Percentiles rank a stretch among this genome's conserved stretches.
These are phyloP conservation scores for Drechslerella stenobrocha DNA, from an alignment of 2,329 filamentous ascomycete species.

Conservation along the genomic window DNA sequence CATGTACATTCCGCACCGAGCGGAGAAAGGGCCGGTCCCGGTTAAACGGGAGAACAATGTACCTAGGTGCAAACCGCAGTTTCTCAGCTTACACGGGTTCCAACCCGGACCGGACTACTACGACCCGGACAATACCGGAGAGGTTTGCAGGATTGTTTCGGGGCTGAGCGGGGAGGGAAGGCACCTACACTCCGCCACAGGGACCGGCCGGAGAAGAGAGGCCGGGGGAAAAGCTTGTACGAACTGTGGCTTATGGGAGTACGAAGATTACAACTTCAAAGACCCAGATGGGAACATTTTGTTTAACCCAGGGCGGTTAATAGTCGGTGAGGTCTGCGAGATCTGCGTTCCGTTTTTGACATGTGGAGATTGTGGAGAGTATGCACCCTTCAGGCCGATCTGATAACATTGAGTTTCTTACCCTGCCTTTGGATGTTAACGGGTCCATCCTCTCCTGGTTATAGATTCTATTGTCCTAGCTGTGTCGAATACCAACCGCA, in stretches of 20 bases:
- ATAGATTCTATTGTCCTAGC: slow-evolving; percentile 35
- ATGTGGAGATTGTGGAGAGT: slow-evolving; percentile 41
- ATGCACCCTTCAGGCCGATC: slow-evolving; percentile 7
- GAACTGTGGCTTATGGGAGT: slow-evolving; percentile 45
- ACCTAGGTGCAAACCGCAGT: slow-evolving; percentile 3
- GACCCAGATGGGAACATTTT: not conserved
- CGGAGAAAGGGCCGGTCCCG: not conserved
- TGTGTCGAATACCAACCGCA: slow-evolving; percentile 2
- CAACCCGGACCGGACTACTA: slow-evolving; percentile 26
- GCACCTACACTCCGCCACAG: slow-evolving; percentile 11
- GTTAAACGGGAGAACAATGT: not conserved
- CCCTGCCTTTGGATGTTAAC: not conserved
- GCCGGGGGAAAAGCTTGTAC: slow-evolving; percentile 21
- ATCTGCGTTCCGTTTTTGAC: slow-evolving; percentile 31
- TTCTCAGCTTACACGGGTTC: not conserved
- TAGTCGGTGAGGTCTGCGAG: slow-evolving; percentile 31
- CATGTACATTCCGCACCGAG: slow-evolving; percentile 5
- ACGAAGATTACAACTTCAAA: slow-evolving; percentile 22
- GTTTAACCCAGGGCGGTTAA: slow-evolving; percentile 13
- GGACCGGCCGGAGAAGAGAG: slow-evolving; percentile 7
- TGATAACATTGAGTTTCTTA: too few relatives aligned
- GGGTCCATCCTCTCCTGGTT: not conserved
- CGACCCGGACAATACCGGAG: slow-evolving; percentile 9
- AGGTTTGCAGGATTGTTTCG: not conserved
- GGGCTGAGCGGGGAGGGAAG: slow-evolving; percentile 23